These are phyloP conservation scores for Ophiostoma triangulosporum DNA, from an alignment of 2,329 filamentous ascomycete species.

Conservation along the genomic window DNA sequence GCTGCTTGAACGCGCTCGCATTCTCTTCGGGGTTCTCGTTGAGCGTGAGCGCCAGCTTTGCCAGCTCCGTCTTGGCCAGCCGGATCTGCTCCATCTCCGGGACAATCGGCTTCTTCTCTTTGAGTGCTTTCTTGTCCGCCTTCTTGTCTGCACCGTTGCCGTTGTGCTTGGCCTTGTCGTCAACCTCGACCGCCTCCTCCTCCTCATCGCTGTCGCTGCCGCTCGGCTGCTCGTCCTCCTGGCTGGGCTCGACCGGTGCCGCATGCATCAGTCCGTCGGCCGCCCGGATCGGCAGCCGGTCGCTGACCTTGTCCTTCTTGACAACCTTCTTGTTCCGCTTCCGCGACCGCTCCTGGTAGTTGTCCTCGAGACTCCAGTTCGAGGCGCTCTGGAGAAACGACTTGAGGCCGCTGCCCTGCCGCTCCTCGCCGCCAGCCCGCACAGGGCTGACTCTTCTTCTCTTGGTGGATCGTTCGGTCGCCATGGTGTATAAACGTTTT, in stretches of 20 bases:
- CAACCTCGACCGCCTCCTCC: conserved; percentile 28
- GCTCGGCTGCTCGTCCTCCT: conserved; percentile 37
- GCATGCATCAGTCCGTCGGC: conserved; percentile 57
- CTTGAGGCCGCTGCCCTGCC: conserved; percentile 31
- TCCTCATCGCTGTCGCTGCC: conserved; percentile 43
- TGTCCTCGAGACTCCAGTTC: conserved; percentile 83
- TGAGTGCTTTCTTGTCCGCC: background rate
- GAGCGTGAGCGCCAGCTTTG: conserved; percentile 63
- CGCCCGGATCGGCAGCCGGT: conserved; percentile 75
- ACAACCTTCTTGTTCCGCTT: conserved; percentile 39
- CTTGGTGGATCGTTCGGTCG: conserved; percentile 36
- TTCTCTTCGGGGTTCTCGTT: conserved; percentile 94
- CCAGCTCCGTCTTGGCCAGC: conserved; percentile 83
- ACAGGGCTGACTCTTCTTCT: conserved; percentile 45
- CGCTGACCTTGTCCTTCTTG: conserved; percentile 61
- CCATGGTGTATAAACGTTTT: background rate
- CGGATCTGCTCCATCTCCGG: conserved; percentile 53
- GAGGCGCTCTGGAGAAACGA: conserved; percentile 62
- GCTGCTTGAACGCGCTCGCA: conserved; percentile 59
- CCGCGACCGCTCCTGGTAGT: conserved; percentile 69
- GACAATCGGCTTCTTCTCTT: conserved; percentile 6
- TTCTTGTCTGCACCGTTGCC: background rate
- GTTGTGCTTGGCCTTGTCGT: conserved; percentile 17
- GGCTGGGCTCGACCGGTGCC: conserved; percentile 25
- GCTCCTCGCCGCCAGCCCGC: conserved; percentile 30